phyloP scores from a whole-genome alignment of 352 stramenopile species.

The Sclerospora graminicola region DNA sequence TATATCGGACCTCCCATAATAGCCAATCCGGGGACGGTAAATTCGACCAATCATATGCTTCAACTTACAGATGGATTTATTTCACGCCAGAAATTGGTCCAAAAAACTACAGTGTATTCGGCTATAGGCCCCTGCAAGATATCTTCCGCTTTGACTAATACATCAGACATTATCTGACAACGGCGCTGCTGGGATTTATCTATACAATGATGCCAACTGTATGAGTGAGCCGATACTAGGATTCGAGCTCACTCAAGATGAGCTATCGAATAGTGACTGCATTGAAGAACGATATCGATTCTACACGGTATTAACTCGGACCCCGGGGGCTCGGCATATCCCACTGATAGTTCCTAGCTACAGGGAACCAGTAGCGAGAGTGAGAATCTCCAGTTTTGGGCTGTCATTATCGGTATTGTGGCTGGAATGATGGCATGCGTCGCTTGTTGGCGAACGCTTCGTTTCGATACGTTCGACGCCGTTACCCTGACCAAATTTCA shows the following conservation, averaged over 20 bases:
- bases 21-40: too few relatives aligned
- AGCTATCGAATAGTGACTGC: slow-evolving; percentile 11
- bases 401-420: slow-evolving; percentile 8
- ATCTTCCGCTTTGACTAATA: slow-evolving; percentile 14
- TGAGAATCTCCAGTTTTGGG: slow-evolving; percentile 4
- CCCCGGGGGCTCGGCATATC: too few relatives aligned
- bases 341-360: too few relatives aligned
- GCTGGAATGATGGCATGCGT: slow-evolving; percentile 8
- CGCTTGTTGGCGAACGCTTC: slow-evolving; percentile 15
- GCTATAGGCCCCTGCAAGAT: slow-evolving; percentile 18
- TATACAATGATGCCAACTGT: slow-evolving; percentile 17
- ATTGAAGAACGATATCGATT: slow-evolving; percentile 19
- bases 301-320: slow-evolving; percentile 9
- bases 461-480: slow-evolving; percentile 15
- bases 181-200: slow-evolving; percentile 6
- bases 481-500: slow-evolving; percentile 2
- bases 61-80: too few relatives aligned
- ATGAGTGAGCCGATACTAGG: slow-evolving; percentile 3
- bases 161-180: slow-evolving; percentile 17
- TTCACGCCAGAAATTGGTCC: slow-evolving; percentile 13
- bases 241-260: slow-evolving; percentile 7
- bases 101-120: slow-evolving; percentile 19
- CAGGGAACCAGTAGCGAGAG: background rate
- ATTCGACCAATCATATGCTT: too few relatives aligned
- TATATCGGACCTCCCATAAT: too few relatives aligned